Percentiles rank a stretch among this genome's conserved stretches.
These are phyloP conservation scores for Venturia oleaginea DNA, from an alignment of 2,329 filamentous ascomycete species.

Conservation along the genomic window DNA sequence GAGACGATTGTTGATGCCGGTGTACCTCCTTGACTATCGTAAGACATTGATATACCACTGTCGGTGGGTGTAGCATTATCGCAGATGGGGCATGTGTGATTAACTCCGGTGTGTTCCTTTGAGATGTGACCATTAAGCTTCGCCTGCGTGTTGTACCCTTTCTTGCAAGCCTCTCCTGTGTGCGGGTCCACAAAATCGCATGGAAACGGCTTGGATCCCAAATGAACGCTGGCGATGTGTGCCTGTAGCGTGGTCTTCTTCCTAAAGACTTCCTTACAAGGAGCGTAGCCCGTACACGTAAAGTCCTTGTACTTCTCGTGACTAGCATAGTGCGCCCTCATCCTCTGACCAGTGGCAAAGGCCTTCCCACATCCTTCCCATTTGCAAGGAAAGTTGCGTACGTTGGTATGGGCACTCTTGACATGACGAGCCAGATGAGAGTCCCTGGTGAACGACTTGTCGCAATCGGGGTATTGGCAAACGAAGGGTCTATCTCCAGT, in stretches of 20 bases:
- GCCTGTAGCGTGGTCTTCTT: constrained; percentile 80
- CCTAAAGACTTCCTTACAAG: constrained; percentile 69
- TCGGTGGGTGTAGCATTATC: not conserved
- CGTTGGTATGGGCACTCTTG: constrained; percentile 67
- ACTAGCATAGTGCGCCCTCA: constrained; percentile 67
- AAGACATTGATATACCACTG: constrained; percentile 7
- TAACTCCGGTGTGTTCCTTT: constrained; percentile 56
- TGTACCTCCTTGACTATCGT: constrained; percentile 5
- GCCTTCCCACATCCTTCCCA: constrained; percentile 65
- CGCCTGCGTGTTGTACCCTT: constrained; percentile 64
- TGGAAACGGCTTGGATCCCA: constrained; percentile 59
- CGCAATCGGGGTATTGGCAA: constrained; percentile 61
- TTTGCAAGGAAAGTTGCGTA: constrained; percentile 63
- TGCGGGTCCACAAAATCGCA: constrained; percentile 52
- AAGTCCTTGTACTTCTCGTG: constrained; percentile 72
- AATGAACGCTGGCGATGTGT: constrained; percentile 69
- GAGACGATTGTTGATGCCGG: not conserved
- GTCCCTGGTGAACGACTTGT: constrained; percentile 76
- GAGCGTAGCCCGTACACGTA: constrained; percentile 59
- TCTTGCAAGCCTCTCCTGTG: constrained; percentile 50
- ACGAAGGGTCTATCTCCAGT: constrained; percentile 73
- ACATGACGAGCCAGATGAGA: constrained; percentile 82
- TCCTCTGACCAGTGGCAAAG: constrained; percentile 70
- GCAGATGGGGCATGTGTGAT: constrained; percentile 2
- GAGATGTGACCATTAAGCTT: constrained; percentile 64